These are phyloP conservation scores for Planoprotostelium fungivorum DNA, from an alignment of 78 protist genomes.

Conservation along the genomic window DNA sequence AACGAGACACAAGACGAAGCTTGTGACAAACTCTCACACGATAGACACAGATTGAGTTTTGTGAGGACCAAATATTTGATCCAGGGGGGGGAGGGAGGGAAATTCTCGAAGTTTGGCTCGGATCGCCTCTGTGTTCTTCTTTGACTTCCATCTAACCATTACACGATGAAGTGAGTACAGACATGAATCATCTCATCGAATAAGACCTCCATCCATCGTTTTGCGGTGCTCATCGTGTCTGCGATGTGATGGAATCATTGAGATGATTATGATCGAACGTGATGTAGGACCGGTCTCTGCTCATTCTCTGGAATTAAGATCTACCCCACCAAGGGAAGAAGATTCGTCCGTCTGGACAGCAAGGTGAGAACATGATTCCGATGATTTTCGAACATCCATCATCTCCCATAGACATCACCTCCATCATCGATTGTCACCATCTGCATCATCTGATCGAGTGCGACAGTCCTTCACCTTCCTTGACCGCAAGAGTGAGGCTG, in stretches of 20 bases:
- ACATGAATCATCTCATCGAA: neutral
- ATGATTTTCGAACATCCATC: neutral
- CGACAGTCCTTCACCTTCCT: constrained; percentile 63
- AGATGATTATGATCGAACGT: neutral
- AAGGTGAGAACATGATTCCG: constrained; percentile 10
- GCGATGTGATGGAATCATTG: no score
- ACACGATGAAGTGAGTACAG: neutral
- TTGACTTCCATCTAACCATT: neutral
- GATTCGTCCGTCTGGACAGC: constrained; percentile 38
- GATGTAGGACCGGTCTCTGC: neutral
- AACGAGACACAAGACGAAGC: no score
- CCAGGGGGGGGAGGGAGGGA: constrained; percentile 3
- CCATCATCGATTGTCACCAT: neutral
- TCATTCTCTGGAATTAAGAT: constrained; percentile 11
- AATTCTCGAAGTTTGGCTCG: neutral
- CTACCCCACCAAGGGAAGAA: constrained; percentile 64
- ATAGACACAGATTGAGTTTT: no score
- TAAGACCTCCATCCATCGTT: no score
- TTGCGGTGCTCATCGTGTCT: no score
- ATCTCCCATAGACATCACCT: neutral
- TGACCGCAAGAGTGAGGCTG: constrained; percentile 61
- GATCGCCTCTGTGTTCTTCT: neutral
- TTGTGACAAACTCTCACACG: no score
- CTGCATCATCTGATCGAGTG: neutral
- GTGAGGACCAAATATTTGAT: neutral